Conservation (phyloP, 139 green algal species). For the Chlorella vulgaris region DNA sequence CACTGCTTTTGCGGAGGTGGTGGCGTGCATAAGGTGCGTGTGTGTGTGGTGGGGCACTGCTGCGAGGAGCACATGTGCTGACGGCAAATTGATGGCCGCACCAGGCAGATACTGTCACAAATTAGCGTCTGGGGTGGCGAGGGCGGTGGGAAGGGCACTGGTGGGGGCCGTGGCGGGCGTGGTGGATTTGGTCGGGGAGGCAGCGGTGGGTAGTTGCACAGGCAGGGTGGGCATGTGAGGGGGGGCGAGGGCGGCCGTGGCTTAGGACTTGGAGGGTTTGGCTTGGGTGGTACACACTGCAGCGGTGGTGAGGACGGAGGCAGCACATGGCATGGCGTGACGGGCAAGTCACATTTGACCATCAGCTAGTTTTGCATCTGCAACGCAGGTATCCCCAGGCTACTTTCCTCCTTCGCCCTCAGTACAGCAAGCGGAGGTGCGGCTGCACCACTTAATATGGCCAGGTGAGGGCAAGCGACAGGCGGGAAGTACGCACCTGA, state of each 20-base stretch:
- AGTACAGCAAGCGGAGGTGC: no score
- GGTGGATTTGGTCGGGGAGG: background rate
- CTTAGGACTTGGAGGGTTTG: background rate
- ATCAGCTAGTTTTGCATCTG: no score
- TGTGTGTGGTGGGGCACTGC: background rate
- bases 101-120: background rate
- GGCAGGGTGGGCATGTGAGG: background rate
- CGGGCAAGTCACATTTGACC: background rate
- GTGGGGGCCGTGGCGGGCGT: background rate
- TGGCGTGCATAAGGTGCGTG: background rate
- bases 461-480: no score
- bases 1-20: background rate
- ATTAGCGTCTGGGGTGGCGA: background rate
- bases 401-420: no score
- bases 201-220: background rate
- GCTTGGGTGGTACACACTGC: background rate
- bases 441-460: no score
- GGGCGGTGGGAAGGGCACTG: background rate
- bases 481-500: no score
- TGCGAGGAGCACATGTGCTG: no score
- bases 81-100: background rate
- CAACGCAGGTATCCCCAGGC: no score
- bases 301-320: background rate
- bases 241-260: background rate
- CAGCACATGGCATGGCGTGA: background rate